Evolutionary conservation across 805 yeast species (phyloP).

Genomic region (Candida loeiensis): DNA sequence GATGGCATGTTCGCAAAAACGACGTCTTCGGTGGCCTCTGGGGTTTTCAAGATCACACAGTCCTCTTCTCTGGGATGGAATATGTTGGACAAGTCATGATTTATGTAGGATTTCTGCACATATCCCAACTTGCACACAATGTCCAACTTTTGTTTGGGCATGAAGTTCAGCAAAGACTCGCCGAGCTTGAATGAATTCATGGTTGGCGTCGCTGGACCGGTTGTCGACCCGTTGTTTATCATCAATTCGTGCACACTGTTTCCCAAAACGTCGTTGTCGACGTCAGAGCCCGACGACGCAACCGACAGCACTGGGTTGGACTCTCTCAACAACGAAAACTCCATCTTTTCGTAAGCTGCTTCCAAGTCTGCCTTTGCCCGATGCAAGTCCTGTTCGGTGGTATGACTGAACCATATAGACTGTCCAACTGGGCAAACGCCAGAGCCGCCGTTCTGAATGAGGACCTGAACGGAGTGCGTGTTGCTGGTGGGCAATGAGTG

Average conservation of each 20-base stretch:
- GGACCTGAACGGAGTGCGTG: slow-evolving; percentile 72
- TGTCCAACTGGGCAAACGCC: slow-evolving; percentile 88
- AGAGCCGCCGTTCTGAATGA: slow-evolving; percentile 82
- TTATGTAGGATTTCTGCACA: slow-evolving; percentile 35
- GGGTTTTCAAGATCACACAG: slow-evolving; percentile 16
- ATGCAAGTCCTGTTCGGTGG: slow-evolving; percentile 61
- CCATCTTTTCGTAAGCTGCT: slow-evolving; percentile 76
- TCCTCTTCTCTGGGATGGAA: slow-evolving; percentile 23
- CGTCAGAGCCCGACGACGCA: slow-evolving; percentile 36
- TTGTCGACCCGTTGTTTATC: slow-evolving; percentile 17
- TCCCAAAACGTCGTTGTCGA: slow-evolving; percentile 43
- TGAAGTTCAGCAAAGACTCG: slow-evolving; percentile 77
- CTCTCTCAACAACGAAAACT: slow-evolving; percentile 76
- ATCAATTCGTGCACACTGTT: slow-evolving; percentile 30
- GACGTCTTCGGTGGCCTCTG: slow-evolving; percentile 20
- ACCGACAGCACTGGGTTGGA: slow-evolving; percentile 41
- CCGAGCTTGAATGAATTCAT: slow-evolving; percentile 83
- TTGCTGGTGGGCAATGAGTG: slow-evolving; percentile 66
- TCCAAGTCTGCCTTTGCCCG: slow-evolving; percentile 76
- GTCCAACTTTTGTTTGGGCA: slow-evolving; percentile 66
- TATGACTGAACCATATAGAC: slow-evolving; percentile 85
- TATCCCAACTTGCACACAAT: slow-evolving; percentile 41
- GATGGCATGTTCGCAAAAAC: slow-evolving; percentile 63
- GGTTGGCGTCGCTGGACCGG: slow-evolving; percentile 53
- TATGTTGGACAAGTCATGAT: slow-evolving; percentile 38